Base-by-base conservation (phyloP, 768 basidiomycete genomes). In the Mycena kentingensis region DNA sequence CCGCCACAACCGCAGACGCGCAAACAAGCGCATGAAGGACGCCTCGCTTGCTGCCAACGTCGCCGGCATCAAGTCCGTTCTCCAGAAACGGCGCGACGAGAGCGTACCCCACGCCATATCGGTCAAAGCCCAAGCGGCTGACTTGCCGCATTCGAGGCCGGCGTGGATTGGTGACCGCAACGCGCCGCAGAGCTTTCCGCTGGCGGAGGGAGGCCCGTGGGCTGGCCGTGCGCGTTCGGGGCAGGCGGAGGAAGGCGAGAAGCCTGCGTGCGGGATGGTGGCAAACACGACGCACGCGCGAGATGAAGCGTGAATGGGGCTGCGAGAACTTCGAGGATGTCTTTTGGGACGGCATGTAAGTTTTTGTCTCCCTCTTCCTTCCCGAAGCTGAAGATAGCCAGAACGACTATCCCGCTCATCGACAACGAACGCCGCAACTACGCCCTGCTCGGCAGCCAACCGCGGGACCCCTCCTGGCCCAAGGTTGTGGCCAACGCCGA, bases 151-250 rank as follows among this genome's bases (percentile, higher is more conserved):
- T 26, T 39, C 55, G 10, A 42, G 44, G 16, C 49, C 49, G 0
- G 44, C 45, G 10, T 56, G 55, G 55, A 37, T 48, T n/a, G 55
- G 55, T 3, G 19, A 13, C 10, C 54, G 41, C 15, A 21, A 15
- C 3, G 47, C 48, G 18, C 18, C 18, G 16, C 16, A 27, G 26
- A 6, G 25, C n/a, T 18, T 15, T 27, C 18, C 37, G 7, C 37
- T 8, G 37, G 37, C 37, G 13, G 18, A 39, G 19, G 37, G 8
- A 15, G 18, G 19, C 8, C 11, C 37, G 8, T 32, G 21, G 37
- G 37, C 37, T 19, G 13, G 31, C 31, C 31, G 31, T 16, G 16
- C 31, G 31, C 10, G 16, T 32, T 8, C 16, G 31, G 31, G 10
- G 16, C n/a, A n/a, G n/a, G n/a, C n/a, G n/a, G n/a, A n/a, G n/a